Evolutionary conservation across 2,329 filamentous ascomycete species (phyloP), one percentile per base, ranked within the genome.

Genomic region (Metarhizium robertsii): DNA sequence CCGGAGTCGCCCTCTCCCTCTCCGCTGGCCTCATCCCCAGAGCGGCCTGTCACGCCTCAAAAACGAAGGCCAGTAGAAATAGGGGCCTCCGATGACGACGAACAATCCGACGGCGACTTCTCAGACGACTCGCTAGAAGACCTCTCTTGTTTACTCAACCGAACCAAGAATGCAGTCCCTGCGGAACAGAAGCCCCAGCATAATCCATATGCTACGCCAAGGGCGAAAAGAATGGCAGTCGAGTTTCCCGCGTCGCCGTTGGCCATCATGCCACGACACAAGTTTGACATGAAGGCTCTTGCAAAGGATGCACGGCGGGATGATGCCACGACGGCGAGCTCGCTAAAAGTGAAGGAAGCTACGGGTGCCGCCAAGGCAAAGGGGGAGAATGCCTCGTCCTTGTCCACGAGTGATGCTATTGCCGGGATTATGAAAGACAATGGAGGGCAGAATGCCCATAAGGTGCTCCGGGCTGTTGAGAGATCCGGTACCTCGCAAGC

Each of bases 41-140:
- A 65, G 52, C 50, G 61, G 47, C 64, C 63, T 52, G 52, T 56
- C 18, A 69, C 65, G n/a, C 65, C 67, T n/a, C 53, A 53, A 43
- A 62, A 61, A 53, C 52, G 57, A 10, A 50, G 54, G 61, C 57
- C 52, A 55, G 8, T 60, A 13, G 72, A 86, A 55, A 87, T 92
- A 45, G 78, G 77, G 49, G 85, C 81, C 54, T 91, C 88, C 0
- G 88, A 92, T 63, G 86, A 87, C 63, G 86, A 87, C 10, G 86
- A 88, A n/a, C 79, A 79, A 18, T 79, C 78, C 32, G 77, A 85
- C 61, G 80, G 76, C 42, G 61, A 60, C 42, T 66, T 64, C 18
- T 83, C 83, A 18, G 80, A 82, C 30, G 79, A 78, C 51, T 86
- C 85, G 0, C 74, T 86, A 14, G 76, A 79, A 5, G 75, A 79